Base-by-base conservation (phyloP, 2,329 filamentous ascomycete species). In the Zymoseptoria brevis region DNA sequence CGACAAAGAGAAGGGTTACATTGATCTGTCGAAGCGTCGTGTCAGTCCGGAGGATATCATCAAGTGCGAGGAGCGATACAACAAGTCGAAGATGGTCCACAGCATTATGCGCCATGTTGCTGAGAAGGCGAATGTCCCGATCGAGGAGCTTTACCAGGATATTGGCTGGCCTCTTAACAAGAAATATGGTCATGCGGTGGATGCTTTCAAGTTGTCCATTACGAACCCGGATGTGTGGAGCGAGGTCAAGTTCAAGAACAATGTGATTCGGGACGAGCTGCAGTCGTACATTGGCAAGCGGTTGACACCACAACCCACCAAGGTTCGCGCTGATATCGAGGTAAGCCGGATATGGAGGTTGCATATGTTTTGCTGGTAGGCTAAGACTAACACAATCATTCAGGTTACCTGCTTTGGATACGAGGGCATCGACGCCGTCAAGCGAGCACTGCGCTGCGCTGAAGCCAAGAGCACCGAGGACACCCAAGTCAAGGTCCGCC, bases 61-160 rank as follows among this genome's bases (percentile, higher is more conserved):
- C 69, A 96, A 96, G 80, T 99, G 95, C 75, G 94, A 99, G 75
- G 94, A 99, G 81, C 86, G 94, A 69, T 99, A 96, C 83, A 99
- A 99, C 85, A 99, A 99, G 87, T 90, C 90, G 81, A 99, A 99
- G 82, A 95, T 96, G 82, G 94, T 97, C 49, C 94, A 99, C 78
- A 95, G 90, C 57, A 96, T 99, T 77, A 93, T 99, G 89, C 88
- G 93, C 75, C 94, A 99, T 76, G 94, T 99, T 64, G 93, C 94
- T 67, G 92, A 99, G 80, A 96, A 96, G 83, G 96, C 91, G 50
- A 86, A 89, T 73, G 89, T 86, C 29, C 92, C 93, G n/a, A 95
- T 99, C 72, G 90, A 97, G 81, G 83, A 86, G 56, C 84, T 99
- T 59, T 99, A 99, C 78, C 87, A 96, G 81, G 86, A 82, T 68